A percentile compares a stretch with the other conserved stretches of the same genome.
Evolutionary conservation across 2,329 filamentous ascomycete species (phyloP).

Genomic region (Colletotrichum sublineola): DNA sequence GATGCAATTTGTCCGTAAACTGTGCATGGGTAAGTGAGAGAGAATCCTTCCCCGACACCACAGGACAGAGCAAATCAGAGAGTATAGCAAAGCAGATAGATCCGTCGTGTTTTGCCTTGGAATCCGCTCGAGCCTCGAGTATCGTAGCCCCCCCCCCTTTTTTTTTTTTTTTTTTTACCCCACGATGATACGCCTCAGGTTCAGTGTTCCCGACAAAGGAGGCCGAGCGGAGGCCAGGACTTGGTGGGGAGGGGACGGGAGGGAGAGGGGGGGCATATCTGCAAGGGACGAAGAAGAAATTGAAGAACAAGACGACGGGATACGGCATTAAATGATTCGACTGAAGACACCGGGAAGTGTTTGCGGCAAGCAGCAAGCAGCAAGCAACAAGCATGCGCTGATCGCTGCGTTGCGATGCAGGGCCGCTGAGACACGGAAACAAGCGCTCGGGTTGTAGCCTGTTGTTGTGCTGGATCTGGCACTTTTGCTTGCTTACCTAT

Average conservation of each 20-base stretch:
- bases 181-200: conserved; percentile 35
- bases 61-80: not conserved
- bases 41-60: not conserved
- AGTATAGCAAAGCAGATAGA: not conserved
- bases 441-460: conserved; percentile 20
- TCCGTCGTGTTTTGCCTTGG: conserved; percentile 11
- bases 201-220: conserved; percentile 22
- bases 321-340: conserved; percentile 11
- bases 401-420: conserved; percentile 28
- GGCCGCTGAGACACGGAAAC: conserved; percentile 31
- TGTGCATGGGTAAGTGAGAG: not conserved
- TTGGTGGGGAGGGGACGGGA: conserved; percentile 29
- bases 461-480: too few species aligned
- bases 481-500: too few species aligned
- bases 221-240: conserved; percentile 13
- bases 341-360: conserved; percentile 13
- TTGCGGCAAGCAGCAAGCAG: conserved; percentile 20
- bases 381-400: conserved; percentile 15
- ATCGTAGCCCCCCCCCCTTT: not conserved
- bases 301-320: not conserved
- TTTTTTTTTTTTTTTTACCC: not conserved
- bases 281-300: not conserved
- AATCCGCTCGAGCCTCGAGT: not conserved
- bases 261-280: conserved; percentile 12
- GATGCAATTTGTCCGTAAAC: not conserved